Base-by-base conservation (phyloP, 2,329 filamentous ascomycete species). In the Didymosphaeria variabile region DNA sequence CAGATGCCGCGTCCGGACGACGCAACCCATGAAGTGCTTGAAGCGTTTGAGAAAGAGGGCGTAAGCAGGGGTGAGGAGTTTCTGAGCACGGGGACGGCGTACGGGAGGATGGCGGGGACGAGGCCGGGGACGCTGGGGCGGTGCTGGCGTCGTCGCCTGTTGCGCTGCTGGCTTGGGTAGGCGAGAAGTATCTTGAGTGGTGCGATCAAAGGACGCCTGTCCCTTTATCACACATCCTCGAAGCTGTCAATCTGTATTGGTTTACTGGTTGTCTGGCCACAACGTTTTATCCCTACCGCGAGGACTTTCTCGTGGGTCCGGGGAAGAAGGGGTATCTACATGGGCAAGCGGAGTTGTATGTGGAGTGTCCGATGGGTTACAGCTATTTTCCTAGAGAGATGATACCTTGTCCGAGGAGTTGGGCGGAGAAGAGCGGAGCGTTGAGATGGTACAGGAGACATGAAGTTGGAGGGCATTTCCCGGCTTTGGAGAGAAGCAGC, bases 111-210 rank as follows among this genome's bases (percentile, higher is more conserved):
- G 68, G 87, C 90, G 57, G 84, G 78, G 1, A 86, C 85, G 0
- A 75, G 83, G 9, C 84, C 87, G 0, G 79, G 81, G 0, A 90
- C 87, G 0, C 84, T 88, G 47, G 86, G 86, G 78, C 87, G 5
- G 83, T 81, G 0, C 72, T 90, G 1, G 77, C 81, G 3, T 77
- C 83, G 5, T 87, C 79, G 36, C 87, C 88, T 0, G 62, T 89
- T 1, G 84, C 86, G 0, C 68, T 89, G 21, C 79, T 90, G 2
- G 81, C 83, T 7, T 90, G 87, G 83, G 79, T 88, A 29, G 84
- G 83, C 4, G 86, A 88, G 65, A 88, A 87, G 69, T 84, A 85
- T 58, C 72, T 85, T 0, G 81, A 81, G 5, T 88, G 85, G 85
- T 77, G 77, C 1, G 85, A 87, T 61, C 65, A 66, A 0, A 69